Conservation (phyloP, 106 monocot genomes). For the Acanthochlamys bracteata region DNA sequence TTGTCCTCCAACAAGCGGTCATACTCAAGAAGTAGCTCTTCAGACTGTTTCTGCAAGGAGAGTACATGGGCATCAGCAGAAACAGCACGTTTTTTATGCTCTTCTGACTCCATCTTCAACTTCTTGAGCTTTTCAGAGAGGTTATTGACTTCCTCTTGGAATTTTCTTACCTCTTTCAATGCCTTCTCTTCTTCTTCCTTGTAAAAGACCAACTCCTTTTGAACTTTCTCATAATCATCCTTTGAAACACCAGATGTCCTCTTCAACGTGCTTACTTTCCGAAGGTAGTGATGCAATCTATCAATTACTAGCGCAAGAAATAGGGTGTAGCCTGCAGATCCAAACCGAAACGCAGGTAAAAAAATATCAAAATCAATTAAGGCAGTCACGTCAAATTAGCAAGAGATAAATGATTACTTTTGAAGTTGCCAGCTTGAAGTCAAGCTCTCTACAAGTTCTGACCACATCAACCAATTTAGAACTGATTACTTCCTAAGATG, state of each 20-base stretch:
- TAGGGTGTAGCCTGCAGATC: conserved; percentile 60
- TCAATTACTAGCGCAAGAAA: conserved; percentile 86
- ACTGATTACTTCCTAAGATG: too few relatives aligned
- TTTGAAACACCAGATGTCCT: conserved; percentile 32
- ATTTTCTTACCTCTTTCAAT: conserved; percentile 30
- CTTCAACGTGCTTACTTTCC: conserved; percentile 39
- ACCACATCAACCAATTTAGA: too few relatives aligned
- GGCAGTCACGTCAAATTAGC: too few relatives aligned
- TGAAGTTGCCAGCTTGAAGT: too few relatives aligned
- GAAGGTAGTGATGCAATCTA: conserved; percentile 67
- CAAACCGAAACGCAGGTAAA: not conserved
- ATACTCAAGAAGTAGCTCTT: conserved; percentile 82
- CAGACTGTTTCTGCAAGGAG: conserved; percentile 67
- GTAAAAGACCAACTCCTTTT: conserved; percentile 32
- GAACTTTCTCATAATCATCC: conserved; percentile 53
- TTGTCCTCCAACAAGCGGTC: conserved; percentile 84
- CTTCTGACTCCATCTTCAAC: conserved; percentile 29
- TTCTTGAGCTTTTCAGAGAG: conserved; percentile 44
- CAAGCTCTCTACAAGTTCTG: too few relatives aligned
- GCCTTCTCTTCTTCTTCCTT: conserved; percentile 49
- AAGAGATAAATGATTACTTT: too few relatives aligned
- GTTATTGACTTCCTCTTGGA: conserved; percentile 33
- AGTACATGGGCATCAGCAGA: conserved; percentile 68
- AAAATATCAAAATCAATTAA: too few relatives aligned
- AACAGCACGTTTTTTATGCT: conserved; percentile 34